These are phyloP conservation scores for Silene uniflora DNA, from an alignment of 148 eudicot species.

Conservation along the genomic window DNA sequence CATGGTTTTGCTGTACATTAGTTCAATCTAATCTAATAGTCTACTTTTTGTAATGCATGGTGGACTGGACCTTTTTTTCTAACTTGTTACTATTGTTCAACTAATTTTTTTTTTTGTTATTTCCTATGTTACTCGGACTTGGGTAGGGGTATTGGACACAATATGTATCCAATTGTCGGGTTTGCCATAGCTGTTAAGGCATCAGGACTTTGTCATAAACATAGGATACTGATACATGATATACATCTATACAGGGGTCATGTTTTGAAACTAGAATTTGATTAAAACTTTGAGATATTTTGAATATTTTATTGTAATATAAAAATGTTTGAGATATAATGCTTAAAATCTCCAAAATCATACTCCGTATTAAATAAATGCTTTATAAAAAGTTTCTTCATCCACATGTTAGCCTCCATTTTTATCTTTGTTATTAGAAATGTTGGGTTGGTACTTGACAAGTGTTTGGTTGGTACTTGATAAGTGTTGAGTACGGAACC, in stretches of 20 bases:
- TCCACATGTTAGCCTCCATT: no score
- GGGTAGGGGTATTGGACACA: neutral
- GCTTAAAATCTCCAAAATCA: neutral
- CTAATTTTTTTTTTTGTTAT: neutral
- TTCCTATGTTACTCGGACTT: neutral
- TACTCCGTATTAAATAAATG: no score
- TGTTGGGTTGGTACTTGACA: no score
- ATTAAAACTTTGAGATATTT: no score
- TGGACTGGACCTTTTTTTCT: neutral
- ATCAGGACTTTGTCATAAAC: neutral
- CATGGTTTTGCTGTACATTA: neutral
- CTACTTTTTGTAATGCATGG: neutral
- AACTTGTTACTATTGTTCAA: neutral
- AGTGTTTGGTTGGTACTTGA: neutral
- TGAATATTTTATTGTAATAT: neutral
- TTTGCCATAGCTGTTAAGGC: no score
- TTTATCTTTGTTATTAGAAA: no score
- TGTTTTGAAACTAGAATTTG: neutral
- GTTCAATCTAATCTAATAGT: neutral
- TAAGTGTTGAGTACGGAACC: neutral
- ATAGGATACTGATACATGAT: no score
- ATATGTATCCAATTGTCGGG: neutral
- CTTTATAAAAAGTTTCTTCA: no score
- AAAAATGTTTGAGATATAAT: neutral
- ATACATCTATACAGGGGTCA: no score